These are phyloP conservation scores for Brassica juncea DNA, from an alignment of 345 rosid genomes.

Conservation along the genomic window DNA sequence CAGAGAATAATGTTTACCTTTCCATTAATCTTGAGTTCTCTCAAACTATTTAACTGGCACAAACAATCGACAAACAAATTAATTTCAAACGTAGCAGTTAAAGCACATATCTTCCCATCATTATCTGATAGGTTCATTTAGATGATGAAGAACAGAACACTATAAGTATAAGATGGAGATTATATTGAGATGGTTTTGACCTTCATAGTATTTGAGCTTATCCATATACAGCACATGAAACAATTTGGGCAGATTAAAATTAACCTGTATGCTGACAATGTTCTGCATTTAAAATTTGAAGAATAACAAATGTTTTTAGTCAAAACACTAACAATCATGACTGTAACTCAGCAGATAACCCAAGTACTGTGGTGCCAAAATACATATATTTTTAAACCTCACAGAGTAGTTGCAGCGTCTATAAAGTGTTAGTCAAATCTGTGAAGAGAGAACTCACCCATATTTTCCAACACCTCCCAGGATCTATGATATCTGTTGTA, in stretches of 20 bases:
- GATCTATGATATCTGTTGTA: slow-evolving; percentile 56
- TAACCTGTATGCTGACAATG: slow-evolving; percentile 63
- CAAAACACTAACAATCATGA: slow-evolving; percentile 3
- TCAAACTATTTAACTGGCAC: slow-evolving; percentile 79
- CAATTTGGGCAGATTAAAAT: slow-evolving; percentile 83
- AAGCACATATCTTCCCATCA: slow-evolving; percentile 4
- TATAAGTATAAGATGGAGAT: background rate
- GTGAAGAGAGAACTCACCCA: slow-evolving; percentile 60
- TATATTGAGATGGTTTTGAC: slow-evolving; percentile 43
- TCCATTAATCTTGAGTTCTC: slow-evolving; percentile 80
- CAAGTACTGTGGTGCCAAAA: slow-evolving; percentile 8
- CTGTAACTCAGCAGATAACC: background rate
- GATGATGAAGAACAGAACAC: slow-evolving; percentile 2
- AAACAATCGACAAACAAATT: slow-evolving; percentile 18
- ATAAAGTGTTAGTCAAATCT: background rate
- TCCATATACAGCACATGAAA: slow-evolving; percentile 69
- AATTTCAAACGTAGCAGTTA: background rate
- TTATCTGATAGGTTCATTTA: slow-evolving; percentile 10
- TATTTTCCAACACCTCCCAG: slow-evolving; percentile 53
- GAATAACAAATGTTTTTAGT: background rate
- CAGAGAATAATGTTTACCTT: slow-evolving; percentile 50
- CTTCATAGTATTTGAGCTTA: slow-evolving; percentile 70
- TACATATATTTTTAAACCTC: background rate
- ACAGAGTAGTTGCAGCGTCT: too few species aligned
- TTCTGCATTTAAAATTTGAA: slow-evolving; percentile 62